Evolutionary conservation across 2,329 filamentous ascomycete genomes (phyloP), one percentile per base, ranked within the genome.

Genomic region (Alternaria rosae): DNA sequence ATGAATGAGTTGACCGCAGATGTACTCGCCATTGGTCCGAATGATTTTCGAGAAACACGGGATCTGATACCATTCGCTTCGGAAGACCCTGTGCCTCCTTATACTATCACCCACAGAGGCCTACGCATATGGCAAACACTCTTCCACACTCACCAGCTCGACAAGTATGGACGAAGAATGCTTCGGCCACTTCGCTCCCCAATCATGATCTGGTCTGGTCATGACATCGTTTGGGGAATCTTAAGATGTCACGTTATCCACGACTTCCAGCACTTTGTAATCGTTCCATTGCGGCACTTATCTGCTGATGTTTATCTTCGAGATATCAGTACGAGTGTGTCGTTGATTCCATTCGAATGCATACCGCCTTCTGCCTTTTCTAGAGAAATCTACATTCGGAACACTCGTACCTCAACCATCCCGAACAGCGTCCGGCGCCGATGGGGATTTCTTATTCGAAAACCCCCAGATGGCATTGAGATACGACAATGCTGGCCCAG

Each of bases 381-480:
- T 3, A 43, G 32, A 26, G 68, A 68, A n/a, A 50, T 68, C 0
- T 70, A 65, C 30, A 64, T 70, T 12, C 54, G 62, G n/a, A 65
- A 67, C 26, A 62, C 32, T 41, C 53, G 51, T 6, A 57, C 54
- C 4, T 25, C 53, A 0, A 54, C 61, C 4, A 59, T 68, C 11
- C 25, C 42, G 10, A 59, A 55, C 17, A 59, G 59, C 13, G 20
- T 62, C 3, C 45, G 45, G 11, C 54, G 65, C 0, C 55, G 62
- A 15, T 61, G 53, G n/a, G 67, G 57, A 2, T 68, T 68, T n/a
- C 57, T 68, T 11, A 38, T 68, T 20, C 59, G 63, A 2, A 58
- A 54, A 4, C 21, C 62, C 6, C 42, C 61, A 8, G 5, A 17
- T 15, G 57, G 52, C 4, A 17, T 58, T 3, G 1, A 28, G 3